These are phyloP conservation scores for Gaultheria prostrata DNA, from an alignment of 148 eudicot species.

Conservation along the genomic window DNA sequence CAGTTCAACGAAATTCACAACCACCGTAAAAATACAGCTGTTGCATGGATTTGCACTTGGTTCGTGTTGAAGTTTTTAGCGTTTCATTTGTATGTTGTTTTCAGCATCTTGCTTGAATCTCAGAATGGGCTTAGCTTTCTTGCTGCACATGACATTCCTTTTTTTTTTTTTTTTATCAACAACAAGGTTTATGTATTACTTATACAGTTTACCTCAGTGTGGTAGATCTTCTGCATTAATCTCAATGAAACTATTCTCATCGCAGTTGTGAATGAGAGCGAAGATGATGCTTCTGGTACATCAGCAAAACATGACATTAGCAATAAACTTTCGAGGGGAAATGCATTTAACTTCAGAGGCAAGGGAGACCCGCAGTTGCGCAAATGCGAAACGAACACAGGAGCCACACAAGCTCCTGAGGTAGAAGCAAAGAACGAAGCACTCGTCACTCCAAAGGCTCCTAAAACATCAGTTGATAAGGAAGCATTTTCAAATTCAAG, in stretches of 20 bases:
- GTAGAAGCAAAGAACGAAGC: neutral
- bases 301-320: neutral
- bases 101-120: neutral
- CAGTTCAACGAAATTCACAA: neutral
- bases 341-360: neutral
- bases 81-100: neutral
- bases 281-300: neutral
- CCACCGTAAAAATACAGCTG: neutral
- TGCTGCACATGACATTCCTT: neutral
- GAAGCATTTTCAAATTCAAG: neutral
- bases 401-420: constrained; percentile 3
- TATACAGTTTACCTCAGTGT: neutral
- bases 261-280: constrained; percentile 6
- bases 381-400: constrained; percentile 15
- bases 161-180: too few relatives aligned
- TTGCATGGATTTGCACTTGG: neutral
- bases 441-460: constrained; percentile 10
- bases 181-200: neutral
- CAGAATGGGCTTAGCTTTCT: neutral
- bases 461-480: constrained; percentile 13
- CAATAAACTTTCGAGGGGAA: constrained; percentile 2
- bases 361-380: constrained; percentile 7
- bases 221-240: neutral
- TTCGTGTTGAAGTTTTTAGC: neutral
- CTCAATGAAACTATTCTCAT: neutral